Evolutionary conservation across 2,329 filamentous ascomycete species (phyloP).

Genomic region (Nigrospora sphaerica): DNA sequence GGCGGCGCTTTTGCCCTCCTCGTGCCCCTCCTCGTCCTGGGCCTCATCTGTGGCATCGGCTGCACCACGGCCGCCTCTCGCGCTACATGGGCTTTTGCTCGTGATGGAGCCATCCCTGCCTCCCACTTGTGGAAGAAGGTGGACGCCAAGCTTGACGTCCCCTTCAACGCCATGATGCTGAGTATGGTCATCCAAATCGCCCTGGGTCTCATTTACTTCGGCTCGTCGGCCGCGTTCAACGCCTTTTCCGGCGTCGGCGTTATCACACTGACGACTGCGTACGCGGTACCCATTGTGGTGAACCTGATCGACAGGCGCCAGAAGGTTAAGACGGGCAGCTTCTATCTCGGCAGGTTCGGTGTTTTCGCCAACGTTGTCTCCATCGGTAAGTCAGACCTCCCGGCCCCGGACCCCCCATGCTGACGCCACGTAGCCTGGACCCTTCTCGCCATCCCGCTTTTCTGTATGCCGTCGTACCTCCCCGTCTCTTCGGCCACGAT

Average conservation of each 20-base stretch:
- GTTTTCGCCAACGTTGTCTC: constrained; percentile 56
- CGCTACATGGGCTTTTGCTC: constrained; percentile 62
- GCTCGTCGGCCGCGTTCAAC: constrained; percentile 62
- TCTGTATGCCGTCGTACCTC: constrained; percentile 64
- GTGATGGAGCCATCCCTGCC: constrained; percentile 63
- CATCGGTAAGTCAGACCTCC: constrained; percentile 41
- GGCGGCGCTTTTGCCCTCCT: constrained; percentile 57
- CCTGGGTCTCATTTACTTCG: constrained; percentile 63
- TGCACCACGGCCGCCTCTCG: constrained; percentile 64
- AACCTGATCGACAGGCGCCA: constrained; percentile 54
- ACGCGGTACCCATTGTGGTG: constrained; percentile 59
- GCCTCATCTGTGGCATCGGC: constrained; percentile 59
- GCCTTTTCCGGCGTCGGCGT: constrained; percentile 65
- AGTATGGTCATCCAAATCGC: constrained; percentile 57
- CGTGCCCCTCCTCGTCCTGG: constrained; percentile 59
- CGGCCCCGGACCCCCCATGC: constrained; percentile 8
- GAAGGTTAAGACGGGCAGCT: constrained; percentile 48
- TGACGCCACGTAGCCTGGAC: constrained; percentile 50
- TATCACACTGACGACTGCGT: constrained; percentile 62
- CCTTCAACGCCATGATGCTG: constrained; percentile 66
- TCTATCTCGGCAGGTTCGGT: constrained; percentile 57
- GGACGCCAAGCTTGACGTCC: constrained; percentile 55
- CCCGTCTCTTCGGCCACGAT: constrained; percentile 47
- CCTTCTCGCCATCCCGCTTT: constrained; percentile 60
- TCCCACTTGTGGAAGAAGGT: constrained; percentile 54